phyloP scores from a whole-genome alignment of 2,329 filamentous ascomycete genomes.

The Amauroascus niger region DNA sequence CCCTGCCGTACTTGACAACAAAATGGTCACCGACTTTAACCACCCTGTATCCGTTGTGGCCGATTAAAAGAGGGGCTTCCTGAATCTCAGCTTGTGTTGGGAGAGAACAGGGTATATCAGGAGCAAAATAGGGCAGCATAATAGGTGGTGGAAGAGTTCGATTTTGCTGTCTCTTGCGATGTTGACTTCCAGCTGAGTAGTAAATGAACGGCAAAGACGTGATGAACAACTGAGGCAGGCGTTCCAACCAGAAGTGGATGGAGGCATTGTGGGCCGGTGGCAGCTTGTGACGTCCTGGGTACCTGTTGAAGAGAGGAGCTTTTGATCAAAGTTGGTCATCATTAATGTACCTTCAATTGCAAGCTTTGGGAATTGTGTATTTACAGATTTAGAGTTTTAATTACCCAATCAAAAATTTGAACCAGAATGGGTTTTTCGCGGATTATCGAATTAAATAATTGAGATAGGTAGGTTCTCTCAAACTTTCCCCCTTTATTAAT shows the following conservation, averaged over 20 bases:
- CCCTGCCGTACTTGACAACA: conserved; percentile 23
- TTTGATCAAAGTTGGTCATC: too few species aligned
- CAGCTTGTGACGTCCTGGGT: too few species aligned
- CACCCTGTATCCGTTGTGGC: conserved; percentile 18
- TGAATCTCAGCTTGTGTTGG: conserved; percentile 21
- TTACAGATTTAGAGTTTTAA: too few species aligned
- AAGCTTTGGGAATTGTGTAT: too few species aligned
- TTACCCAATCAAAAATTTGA: too few species aligned
- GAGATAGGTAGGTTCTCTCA: too few species aligned
- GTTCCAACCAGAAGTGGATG: conserved; percentile 1
- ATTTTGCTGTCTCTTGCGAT: background rate
- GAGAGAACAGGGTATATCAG: conserved; percentile 17
- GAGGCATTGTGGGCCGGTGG: too few species aligned
- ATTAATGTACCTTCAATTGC: too few species aligned
- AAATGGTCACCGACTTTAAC: conserved; percentile 19
- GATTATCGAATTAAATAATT: too few species aligned
- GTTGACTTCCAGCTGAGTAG: background rate
- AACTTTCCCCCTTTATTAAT: too few species aligned
- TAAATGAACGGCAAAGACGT: conserved; percentile 4
- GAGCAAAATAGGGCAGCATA: conserved; percentile 18
- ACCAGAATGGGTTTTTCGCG: too few species aligned
- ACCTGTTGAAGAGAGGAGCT: too few species aligned
- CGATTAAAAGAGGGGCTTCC: conserved; percentile 13
- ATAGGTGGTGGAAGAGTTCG: background rate
- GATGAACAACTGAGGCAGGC: conserved; percentile 4